Base-by-base conservation (phyloP, 805 yeast genomes). In the Ogataea naganishii region DNA sequence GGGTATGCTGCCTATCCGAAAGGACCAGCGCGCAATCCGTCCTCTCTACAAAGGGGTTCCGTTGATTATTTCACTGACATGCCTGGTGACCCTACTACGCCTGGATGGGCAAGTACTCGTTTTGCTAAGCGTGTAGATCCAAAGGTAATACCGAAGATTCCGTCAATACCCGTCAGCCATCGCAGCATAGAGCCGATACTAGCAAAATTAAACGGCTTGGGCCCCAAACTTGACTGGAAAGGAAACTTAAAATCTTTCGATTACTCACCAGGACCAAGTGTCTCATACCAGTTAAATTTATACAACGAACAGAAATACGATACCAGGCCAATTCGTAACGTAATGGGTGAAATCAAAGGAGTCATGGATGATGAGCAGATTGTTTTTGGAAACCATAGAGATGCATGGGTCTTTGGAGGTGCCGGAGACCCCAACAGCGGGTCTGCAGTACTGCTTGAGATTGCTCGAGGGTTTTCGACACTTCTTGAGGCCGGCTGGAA, bases 31-130 rank as follows among this genome's bases (percentile, higher is more conserved):
- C 64, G 84, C 42, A 75, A 72, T 38, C 72, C 74, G 21, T 57
- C 67, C 30, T 61, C 76, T 7, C 69, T 80, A 17, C 75, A 75
- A 43, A 62, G 82, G 46, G 80, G 75, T 3, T 66, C 81, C 7
- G 76, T 71, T 1, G 72, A 64, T 35, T 73, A 60, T 37, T 60
- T 75, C 33, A 66, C 74, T 3, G 71, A 69, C 19, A 62, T 64
- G 29, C 84, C 86, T 0, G 88, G 88, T 9, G 89, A 80, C 46
- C 88, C 88, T 20, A 75, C 86, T 0, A 77, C 86, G 2, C 83
- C 84, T 6, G 84, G 83, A 3, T 72, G 71, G 56, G 67, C 83
- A 2, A 70, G 81, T 14, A 68, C 66, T 18, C 46, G 46, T 6
- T 47, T 60, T 24, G 53, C 58, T 6, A 64, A 56, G 34, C 45